Evolutionary conservation across 2,329 filamentous ascomycete species (phyloP).

Genomic region (Colletotrichum sp.): DNA sequence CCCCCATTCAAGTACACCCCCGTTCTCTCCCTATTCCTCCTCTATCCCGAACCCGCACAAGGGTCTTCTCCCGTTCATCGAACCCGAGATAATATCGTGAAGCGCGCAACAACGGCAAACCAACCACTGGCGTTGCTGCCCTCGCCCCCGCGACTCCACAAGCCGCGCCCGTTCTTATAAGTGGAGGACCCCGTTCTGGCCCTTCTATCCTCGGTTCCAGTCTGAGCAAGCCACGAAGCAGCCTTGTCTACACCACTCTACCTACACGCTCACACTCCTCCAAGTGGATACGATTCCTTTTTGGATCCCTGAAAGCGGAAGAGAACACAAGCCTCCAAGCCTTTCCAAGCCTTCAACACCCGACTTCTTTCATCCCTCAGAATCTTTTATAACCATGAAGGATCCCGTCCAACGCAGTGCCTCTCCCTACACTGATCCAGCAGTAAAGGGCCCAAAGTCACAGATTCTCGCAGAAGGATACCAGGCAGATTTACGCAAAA

Average conservation of each 20-base stretch:
- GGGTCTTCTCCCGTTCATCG: constrained; percentile 4
- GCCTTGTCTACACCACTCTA: constrained; percentile 1
- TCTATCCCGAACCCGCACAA: constrained; percentile 17
- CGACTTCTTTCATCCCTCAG: constrained; percentile 5
- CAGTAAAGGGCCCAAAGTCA: constrained; percentile 44
- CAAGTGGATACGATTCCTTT: constrained; percentile 19
- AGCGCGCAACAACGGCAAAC: constrained; percentile 4
- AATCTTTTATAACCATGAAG: constrained; percentile 41
- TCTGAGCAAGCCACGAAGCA: constrained; percentile 15
- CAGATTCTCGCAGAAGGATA: constrained; percentile 40
- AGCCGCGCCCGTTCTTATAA: constrained; percentile 20
- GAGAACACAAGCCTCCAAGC: constrained; percentile 20
- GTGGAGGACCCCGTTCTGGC: constrained; percentile 17
- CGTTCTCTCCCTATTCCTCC: neutral
- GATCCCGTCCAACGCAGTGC: constrained; percentile 42
- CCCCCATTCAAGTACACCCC: neutral
- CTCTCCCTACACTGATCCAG: constrained; percentile 43
- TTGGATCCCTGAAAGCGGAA: constrained; percentile 20
- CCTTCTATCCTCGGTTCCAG: constrained; percentile 20
- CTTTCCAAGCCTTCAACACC: constrained; percentile 19
- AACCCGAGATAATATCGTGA: constrained; percentile 22
- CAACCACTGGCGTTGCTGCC: neutral
- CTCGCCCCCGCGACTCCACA: constrained; percentile 21
- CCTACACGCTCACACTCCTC: neutral
- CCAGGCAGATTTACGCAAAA: constrained; percentile 43